These are phyloP conservation scores for Albizia julibrissin DNA, from an alignment of 306 rosid genomes.

Conservation along the genomic window DNA sequence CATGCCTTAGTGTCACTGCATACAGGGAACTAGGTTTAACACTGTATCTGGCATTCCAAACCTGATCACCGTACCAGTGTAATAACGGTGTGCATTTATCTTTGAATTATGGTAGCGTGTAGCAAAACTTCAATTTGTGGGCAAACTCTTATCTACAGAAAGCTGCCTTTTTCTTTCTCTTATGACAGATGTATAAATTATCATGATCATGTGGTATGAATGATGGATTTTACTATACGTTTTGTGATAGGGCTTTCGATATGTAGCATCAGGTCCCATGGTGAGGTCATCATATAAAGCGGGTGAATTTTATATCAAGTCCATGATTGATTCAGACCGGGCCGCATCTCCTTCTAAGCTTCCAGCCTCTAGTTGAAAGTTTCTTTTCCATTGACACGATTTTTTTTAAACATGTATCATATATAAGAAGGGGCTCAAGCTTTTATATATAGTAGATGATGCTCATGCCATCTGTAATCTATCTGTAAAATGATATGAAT, in stretches of 20 bases:
- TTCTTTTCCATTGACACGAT: not conserved
- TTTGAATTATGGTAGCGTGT: not conserved
- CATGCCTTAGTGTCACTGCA: not conserved
- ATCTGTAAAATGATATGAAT: constrained; percentile 3
- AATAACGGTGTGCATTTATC: not conserved
- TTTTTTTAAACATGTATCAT: not conserved
- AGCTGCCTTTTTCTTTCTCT: not conserved
- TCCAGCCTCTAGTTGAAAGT: constrained; percentile 30
- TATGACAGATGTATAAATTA: constrained; percentile 6
- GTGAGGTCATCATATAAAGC: constrained; percentile 80
- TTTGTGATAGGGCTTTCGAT: constrained; percentile 61
- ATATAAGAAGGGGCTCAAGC: constrained; percentile 31
- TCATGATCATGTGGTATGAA: not conserved
- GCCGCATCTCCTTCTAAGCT: constrained; percentile 46
- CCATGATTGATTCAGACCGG: constrained; percentile 72
- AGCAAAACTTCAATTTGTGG: constrained; percentile 2
- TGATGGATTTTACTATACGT: constrained; percentile 8
- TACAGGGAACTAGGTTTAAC: not conserved
- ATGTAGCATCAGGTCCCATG: constrained; percentile 80
- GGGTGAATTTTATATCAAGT: constrained; percentile 75
- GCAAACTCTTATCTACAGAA: not conserved
- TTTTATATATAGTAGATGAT: constrained; percentile 6
- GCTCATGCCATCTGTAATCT: not conserved
- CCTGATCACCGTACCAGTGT: not conserved
- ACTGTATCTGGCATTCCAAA: not conserved